Evolutionary conservation across 164 flowering plant genomes (phyloP), one percentile per base, ranked within the genome.

Genomic region (Macadamia integrifolia): DNA sequence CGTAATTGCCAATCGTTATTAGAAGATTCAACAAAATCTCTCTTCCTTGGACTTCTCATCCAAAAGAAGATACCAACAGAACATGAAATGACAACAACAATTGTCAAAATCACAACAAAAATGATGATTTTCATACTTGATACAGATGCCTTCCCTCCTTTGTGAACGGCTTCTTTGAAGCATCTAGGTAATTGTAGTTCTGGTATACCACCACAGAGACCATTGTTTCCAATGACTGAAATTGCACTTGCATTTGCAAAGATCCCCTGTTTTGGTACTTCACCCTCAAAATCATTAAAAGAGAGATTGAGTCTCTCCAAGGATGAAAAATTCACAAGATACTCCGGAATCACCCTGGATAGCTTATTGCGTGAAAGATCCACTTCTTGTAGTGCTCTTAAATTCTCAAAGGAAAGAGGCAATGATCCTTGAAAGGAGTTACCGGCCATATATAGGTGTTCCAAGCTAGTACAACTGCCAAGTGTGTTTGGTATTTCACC

Each of bases 141-240:
- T 43, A 13, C 7, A 29, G 48, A 43, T 5, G 6, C 8, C 23
- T 49, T 66, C 29, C 61, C 32, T 6, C 7, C 15, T 31, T 35
- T 17, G 17, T 35, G n/a, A 1, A 55, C 1, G 8, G 28, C 43
- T n/a, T 28, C 52, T 5, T 13, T 49, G 9, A 50, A 30, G 75
- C 84, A 80, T 52, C 44, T 3, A 3, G 72, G 74, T 23, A 77
- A 43, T 6, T 53, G 58, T 9, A 75, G 40, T 58, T 70, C 50
- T 15, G 60, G 62, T 1, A 62, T 10, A 2, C 75, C 78, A n/a
- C 77, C 77, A 55, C 80, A 81, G 18, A 81, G 78, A 75, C 42
- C 3, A 79, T 79, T 42, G 23, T 23, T 23, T 23, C 23, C 23
- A 23, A 23, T 23, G 23, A 23, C 23, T 23, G 23, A 23, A 23